Conservation (phyloP, 1,139 yeast genomes). For the Magnusiomyces ingens region DNA sequence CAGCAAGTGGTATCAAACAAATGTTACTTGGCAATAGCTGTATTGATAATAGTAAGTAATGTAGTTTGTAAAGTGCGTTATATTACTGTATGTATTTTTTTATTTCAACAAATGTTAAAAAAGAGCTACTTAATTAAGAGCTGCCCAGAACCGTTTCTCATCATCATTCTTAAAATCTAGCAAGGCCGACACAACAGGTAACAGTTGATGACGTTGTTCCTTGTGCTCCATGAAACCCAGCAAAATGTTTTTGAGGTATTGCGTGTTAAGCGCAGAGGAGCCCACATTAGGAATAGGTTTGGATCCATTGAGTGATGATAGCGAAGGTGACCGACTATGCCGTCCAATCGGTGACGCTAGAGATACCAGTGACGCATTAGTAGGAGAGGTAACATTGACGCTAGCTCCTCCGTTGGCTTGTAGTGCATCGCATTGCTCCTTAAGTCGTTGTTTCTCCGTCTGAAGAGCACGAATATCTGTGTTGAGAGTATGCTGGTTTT, state of each 20-base stretch:
- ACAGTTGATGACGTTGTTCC: constrained; percentile 77
- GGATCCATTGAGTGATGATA: not conserved
- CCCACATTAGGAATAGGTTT: not conserved
- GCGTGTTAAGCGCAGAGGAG: constrained; percentile 40
- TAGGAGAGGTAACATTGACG: not conserved
- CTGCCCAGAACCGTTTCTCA: constrained; percentile 58
- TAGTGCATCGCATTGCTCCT: constrained; percentile 6
- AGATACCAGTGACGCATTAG: not conserved
- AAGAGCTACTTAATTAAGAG: constrained; percentile 36
- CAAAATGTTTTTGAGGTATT: constrained; percentile 80
- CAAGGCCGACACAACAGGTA: constrained; percentile 78
- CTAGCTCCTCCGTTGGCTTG: not conserved
- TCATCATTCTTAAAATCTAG: constrained; percentile 64
- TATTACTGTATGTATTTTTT: not conserved
- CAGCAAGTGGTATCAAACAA: constrained; percentile 39
- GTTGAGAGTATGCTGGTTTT: constrained; percentile 13
- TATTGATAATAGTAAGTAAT: not conserved
- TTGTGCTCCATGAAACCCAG: constrained; percentile 84
- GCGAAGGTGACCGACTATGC: constrained; percentile 5
- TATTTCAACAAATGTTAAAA: not conserved
- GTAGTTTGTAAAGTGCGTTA: not conserved
- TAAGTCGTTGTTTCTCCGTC: constrained; percentile 10
- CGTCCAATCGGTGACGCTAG: not conserved
- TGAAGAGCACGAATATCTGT: constrained; percentile 12
- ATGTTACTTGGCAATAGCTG: not conserved